Evolutionary conservation across 139 green algal genomes (phyloP).

Genomic region (Pycnococcus provasolii): DNA sequence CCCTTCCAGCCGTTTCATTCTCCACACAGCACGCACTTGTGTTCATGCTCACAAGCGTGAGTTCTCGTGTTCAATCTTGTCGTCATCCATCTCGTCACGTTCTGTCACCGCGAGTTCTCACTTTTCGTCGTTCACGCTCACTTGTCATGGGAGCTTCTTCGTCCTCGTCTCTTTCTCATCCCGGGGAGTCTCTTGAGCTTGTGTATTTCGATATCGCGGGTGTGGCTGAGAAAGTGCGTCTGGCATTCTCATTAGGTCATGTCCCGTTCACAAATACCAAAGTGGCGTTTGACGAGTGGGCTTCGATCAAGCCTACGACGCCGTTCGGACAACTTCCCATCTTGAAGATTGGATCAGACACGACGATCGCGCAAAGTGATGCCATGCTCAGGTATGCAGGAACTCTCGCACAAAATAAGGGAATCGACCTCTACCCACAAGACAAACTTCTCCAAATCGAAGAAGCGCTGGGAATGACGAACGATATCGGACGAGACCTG

Average conservation of each 20-base stretch:
- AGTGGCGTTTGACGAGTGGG: neutral
- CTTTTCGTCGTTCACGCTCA: too few species aligned
- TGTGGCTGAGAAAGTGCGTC: neutral
- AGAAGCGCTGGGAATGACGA: neutral
- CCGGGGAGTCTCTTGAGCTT: too few species aligned
- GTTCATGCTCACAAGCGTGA: too few species aligned
- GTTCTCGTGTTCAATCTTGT: too few species aligned
- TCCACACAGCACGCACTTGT: too few species aligned
- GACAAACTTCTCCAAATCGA: neutral
- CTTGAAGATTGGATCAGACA: neutral
- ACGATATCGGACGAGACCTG: neutral
- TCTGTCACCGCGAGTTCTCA: too few species aligned
- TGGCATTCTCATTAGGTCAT: neutral
- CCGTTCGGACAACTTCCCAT: constrained; percentile 4
- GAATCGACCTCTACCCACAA: neutral
- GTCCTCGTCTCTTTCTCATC: too few species aligned
- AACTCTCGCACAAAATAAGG: neutral
- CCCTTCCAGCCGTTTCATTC: too few species aligned
- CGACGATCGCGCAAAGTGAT: neutral
- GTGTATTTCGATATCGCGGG: constrained; percentile 13
- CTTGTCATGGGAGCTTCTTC: too few species aligned
- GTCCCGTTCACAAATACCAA: neutral
- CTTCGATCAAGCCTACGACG: neutral
- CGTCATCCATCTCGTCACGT: too few species aligned
- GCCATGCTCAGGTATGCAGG: neutral